Evolutionary conservation across 169 alveolate genomes (phyloP).

Genomic region (Hammondia hammondi): DNA sequence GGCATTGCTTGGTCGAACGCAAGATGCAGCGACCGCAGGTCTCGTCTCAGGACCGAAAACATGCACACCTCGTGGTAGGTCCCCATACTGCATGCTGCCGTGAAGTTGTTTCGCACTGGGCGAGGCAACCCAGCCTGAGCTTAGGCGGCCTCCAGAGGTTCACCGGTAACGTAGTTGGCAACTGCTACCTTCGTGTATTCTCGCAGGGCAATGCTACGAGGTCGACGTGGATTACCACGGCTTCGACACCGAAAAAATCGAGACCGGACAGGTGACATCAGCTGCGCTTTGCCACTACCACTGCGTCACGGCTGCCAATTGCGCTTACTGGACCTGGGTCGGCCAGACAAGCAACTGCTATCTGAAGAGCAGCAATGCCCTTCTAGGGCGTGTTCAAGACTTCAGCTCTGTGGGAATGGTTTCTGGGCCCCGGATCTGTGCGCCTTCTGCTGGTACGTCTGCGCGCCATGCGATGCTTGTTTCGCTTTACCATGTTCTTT

Average conservation of each 20-base stretch:
- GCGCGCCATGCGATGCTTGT: neutral
- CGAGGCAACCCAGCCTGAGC: too few species aligned
- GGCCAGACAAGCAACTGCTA: slow-evolving; percentile 23
- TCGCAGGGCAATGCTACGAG: slow-evolving; percentile 5
- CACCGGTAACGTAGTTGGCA: neutral
- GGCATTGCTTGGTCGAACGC: neutral
- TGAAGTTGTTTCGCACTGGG: too few species aligned
- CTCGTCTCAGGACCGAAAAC: slow-evolving; percentile 11
- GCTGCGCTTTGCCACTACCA: neutral
- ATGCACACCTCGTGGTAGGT: neutral
- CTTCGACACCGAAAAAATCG: neutral
- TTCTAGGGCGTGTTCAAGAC: slow-evolving; percentile 26
- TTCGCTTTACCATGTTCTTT: too few species aligned
- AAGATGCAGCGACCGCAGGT: neutral
- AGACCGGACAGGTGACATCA: neutral
- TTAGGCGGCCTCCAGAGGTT: too few species aligned
- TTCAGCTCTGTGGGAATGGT: slow-evolving; percentile 8
- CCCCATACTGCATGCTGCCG: neutral
- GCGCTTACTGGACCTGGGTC: slow-evolving; percentile 11
- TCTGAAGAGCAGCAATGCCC: slow-evolving; percentile 36
- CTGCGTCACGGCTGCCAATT: neutral
- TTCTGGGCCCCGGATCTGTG: slow-evolving; percentile 14
- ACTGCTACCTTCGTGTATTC: neutral
- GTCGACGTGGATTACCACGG: slow-evolving; percentile 27
- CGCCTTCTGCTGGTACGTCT: neutral